Evolutionary conservation across 352 stramenopile species (phyloP), one percentile per base, ranked within the genome.

Genomic region (Achlya hypogyna): DNA sequence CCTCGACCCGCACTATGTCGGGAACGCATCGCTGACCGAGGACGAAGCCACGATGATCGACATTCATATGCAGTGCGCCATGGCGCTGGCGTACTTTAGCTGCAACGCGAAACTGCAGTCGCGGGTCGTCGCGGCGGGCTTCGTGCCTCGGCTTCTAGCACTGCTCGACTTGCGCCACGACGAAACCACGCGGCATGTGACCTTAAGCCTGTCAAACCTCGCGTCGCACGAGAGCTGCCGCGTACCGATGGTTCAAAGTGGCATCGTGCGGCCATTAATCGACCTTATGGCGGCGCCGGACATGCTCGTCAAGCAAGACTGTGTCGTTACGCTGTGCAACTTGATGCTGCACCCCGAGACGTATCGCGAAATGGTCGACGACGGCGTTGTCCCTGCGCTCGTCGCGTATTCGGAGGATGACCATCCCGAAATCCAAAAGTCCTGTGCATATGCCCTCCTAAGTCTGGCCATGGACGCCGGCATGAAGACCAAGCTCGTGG

Each of bases 271-370:
- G 9, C 60, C 84, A 42, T 74, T 93, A 8, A 72, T 93, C 5
- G 51, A 68, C 0, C 68, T 91, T 2, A 73, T 93, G 16, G 56
- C 77, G 22, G 58, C 74, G 12, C 29, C 40, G 8, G 74, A 86
- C 32, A 70, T 91, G 52, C 72, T 91, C 14, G 83, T 71, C 31
- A 72, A 91, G 54, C 71, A 91, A 31, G 85, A 93, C 72, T 91
- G 83, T 53, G 82, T 92, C 25, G 89, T 82, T 23, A 78, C 83
- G 18, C 70, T 93, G 56, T 92, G 85, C 68, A 91, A 92, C 42
- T 66, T 93, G 5, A 87, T 93, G 70, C 75, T 92, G 8, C 83
- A 91, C 49, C 81, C 84, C 9, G 82, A 87, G 47, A 92, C 91
- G 59, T 92, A 92, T 51, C 72, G 72, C 40, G 71, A 75, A 1